Conservation (phyloP, 1,139 yeast species). For the Hansenula lynferdii region DNA sequence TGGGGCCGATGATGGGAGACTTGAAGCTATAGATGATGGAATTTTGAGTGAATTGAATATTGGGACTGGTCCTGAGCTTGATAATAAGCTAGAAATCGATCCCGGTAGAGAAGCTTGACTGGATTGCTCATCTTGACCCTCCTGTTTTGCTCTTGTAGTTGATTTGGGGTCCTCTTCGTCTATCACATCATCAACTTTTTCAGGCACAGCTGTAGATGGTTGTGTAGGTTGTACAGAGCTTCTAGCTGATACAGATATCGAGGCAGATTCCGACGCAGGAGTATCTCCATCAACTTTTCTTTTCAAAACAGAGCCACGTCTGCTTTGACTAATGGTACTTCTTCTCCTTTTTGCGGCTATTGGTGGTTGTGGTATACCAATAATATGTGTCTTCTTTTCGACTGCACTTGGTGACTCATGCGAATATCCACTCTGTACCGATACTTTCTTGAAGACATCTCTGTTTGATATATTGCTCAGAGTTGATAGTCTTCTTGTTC, state of each 20-base stretch:
- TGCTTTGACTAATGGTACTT: conserved; percentile 4
- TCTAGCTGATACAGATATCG: neutral
- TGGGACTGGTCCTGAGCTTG: neutral
- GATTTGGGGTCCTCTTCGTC: neutral
- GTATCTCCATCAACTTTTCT: neutral
- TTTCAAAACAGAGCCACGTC: conserved; percentile 7
- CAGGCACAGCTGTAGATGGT: neutral
- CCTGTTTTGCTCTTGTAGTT: neutral
- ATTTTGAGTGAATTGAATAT: too few relatives aligned
- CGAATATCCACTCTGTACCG: neutral
- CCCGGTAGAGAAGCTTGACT: neutral
- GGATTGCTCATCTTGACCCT: conserved; percentile 6
- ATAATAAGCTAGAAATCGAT: too few relatives aligned
- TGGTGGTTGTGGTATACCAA: conserved; percentile 11
- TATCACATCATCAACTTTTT: neutral
- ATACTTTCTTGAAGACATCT: conserved; percentile 11
- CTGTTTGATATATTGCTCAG: conserved; percentile 15
- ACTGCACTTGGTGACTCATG: neutral
- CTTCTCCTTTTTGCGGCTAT: conserved; percentile 5
- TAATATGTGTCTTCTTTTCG: conserved; percentile 11
- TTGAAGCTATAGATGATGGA: neutral
- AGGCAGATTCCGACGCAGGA: neutral
- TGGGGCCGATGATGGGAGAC: conserved; percentile 1
- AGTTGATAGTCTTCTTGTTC: conserved; percentile 22
- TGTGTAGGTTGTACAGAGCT: neutral